phyloP scores from a whole-genome alignment of 1,284 basidiomycete species.

The Microbotryum saponariae region DNA sequence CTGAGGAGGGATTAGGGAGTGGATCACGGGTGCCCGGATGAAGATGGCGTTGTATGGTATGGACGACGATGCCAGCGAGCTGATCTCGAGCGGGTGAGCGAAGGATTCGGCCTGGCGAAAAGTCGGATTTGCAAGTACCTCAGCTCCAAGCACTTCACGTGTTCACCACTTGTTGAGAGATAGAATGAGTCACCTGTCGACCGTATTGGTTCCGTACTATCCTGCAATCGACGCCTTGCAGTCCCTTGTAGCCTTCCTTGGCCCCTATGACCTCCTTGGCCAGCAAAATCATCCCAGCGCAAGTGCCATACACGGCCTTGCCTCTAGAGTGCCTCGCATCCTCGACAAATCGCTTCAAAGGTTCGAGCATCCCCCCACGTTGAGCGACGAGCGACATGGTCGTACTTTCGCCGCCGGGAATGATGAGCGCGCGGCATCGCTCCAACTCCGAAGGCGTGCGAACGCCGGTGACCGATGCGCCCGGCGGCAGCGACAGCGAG shows the following conservation, averaged over 20 bases:
- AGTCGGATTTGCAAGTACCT: background rate
- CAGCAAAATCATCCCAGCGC: constrained; percentile 90
- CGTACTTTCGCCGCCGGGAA: constrained; percentile 86
- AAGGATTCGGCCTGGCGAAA: constrained; percentile 73
- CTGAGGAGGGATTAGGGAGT: constrained; percentile 19
- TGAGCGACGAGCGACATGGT: constrained; percentile 80
- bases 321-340: constrained; percentile 40
- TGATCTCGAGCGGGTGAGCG: constrained; percentile 64
- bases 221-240: constrained; percentile 71
- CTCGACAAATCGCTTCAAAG: constrained; percentile 59
- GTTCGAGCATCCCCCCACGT: constrained; percentile 68
- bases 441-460: constrained; percentile 67
- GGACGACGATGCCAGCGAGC: constrained; percentile 55
- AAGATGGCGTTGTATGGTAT: constrained; percentile 78
- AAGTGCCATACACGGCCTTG: constrained; percentile 89
- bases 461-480: constrained; percentile 55
- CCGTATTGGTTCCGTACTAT: constrained; percentile 76
- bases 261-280: constrained; percentile 59
- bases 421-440: constrained; percentile 73
- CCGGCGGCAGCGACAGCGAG: constrained; percentile 43
- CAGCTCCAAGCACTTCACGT: too few species aligned
- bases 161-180: too few species aligned
- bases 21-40: constrained; percentile 77
- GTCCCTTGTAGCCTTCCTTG: constrained; percentile 76
- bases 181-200: constrained; percentile 43